Evolutionary conservation across 306 rosid genomes (phyloP), one percentile per base, ranked within the genome.

Genomic region (Trifolium repens): DNA sequence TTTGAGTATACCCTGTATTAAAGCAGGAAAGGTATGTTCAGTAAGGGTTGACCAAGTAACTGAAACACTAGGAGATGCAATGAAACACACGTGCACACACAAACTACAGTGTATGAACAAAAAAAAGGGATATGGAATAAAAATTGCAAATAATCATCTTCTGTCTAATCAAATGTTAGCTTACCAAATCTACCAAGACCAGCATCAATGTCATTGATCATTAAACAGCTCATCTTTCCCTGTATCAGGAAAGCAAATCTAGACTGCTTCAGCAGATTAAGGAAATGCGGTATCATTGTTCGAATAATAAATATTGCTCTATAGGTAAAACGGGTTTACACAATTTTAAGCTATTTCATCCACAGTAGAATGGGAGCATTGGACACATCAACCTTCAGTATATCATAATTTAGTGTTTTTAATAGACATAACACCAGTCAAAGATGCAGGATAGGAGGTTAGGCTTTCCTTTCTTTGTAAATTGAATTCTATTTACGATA

Each of bases 181-280:
- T 88, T 84, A 94, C 98, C 97, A 72, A 87, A 94, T 91, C 98
- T 91, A 75, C 98, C 98, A 42, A 94, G 91, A 72, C 97, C 98
- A 70, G 98, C 97, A 80, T 94, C 98, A 79, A 94, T 85, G 82
- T 94, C 98, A 78, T 94, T 94, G 81, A 94, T 85, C 98, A 94
- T 90, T 89, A 94, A 86, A 79, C 98, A 94, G 87, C 98, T 94
- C 97, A 91, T 78, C 84, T 94, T 91, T 1, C 97, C 98, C 98
- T 94, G 89, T 24, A 72, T 46, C 71, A 72, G 71, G 77, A 75
- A 82, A 74, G 75, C 34, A 60, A 54, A 71, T 78, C 61, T 65
- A 76, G 65, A 76, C n/a, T 68, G 30, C 17, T 30, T 74, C 47
- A 81, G 79, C 53, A 65, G 68, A 78, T 43, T 46, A 73, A 80